Percentiles rank a stretch among this genome's conserved stretches.
These are phyloP conservation scores for Ascochyta clinopodiicola DNA, from an alignment of 2,329 filamentous ascomycete species.

Conservation along the genomic window DNA sequence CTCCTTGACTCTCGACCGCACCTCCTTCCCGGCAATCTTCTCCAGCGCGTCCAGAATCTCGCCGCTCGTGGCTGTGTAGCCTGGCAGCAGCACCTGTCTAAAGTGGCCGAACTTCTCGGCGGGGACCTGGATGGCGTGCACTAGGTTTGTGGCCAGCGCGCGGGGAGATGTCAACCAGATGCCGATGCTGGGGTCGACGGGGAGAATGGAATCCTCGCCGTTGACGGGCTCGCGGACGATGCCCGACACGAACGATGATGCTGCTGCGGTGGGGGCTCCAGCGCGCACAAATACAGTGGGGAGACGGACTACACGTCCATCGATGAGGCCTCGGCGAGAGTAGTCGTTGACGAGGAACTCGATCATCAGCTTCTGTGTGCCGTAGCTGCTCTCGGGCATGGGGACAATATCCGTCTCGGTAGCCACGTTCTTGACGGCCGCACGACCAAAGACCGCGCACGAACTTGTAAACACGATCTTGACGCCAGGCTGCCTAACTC, in stretches of 20 bases:
- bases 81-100: constrained; percentile 61
- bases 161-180: constrained; percentile 65
- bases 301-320: constrained; percentile 65
- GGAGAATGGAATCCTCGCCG: constrained; percentile 59
- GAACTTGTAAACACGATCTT: constrained; percentile 68
- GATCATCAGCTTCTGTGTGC: constrained; percentile 67
- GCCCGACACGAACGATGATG: constrained; percentile 68
- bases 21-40: constrained; percentile 62
- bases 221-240: constrained; percentile 70
- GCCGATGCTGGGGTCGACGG: constrained; percentile 59
- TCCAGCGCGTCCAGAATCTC: constrained; percentile 64
- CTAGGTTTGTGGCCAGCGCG: constrained; percentile 61
- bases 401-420: constrained; percentile 57
- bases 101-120: constrained; percentile 59
- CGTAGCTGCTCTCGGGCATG: constrained; percentile 68
- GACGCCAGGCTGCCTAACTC: constrained; percentile 58
- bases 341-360: constrained; percentile 70
- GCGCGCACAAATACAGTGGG: constrained; percentile 68
- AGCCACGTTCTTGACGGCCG: constrained; percentile 54
- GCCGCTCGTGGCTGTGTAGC: constrained; percentile 60
- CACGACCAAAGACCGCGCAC: constrained; percentile 68
- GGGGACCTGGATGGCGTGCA: constrained; percentile 59
- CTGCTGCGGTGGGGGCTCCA: constrained; percentile 65
- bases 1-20: constrained; percentile 59
- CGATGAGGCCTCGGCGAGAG: constrained; percentile 64